Base-by-base conservation (phyloP, 306 rosid genomes). In the Gastrolobium bilobum region DNA sequence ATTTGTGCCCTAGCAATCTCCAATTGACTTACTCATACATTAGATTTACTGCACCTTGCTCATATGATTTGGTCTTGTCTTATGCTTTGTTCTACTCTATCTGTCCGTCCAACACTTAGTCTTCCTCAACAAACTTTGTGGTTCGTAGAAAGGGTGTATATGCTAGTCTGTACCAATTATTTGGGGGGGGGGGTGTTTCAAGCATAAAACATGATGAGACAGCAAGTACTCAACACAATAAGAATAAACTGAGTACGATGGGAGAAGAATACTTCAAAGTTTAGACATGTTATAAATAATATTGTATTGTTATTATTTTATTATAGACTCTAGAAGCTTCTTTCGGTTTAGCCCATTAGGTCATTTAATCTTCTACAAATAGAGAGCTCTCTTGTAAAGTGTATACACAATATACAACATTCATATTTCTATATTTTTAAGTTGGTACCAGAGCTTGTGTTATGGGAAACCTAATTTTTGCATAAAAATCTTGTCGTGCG, bases 201-300 rank as follows among this genome's bases (percentile, higher is more conserved):
- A 15, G 56, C 7, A 68, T 50, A 61, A 33, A 43, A 61, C 44
- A 53, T 11, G 14, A 66, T 54, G 68, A 39, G 14, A 39, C 29
- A 47, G 38, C 60, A 31, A 31, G 69, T 33, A 46, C 35, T 60
- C 26, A 37, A 47, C 53, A 77, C 11, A 43, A 64, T 39, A 76
- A 35, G 71, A 75, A 50, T 57, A 15, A 40, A 56, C 35, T 10
- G 3, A 4, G 1, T 15, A n/a, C n/a, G 7, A n/a, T 10, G 13
- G 34, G 14, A 29, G 37, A 75, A 57, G 43, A 29, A 37, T 75
- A 20, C 40, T 11, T 47, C 46, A 13, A 75, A 75, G 9, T 34
- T 10, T 53, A 48, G 38, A 51, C 9, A 53, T 77, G n/a, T n/a
- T n/a, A n/a, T n/a, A n/a, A n/a, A n/a, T n/a, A n/a, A n/a, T n/a